Conservation (phyloP, 2,329 filamentous ascomycete genomes). For the Cladophialophora bantiana region DNA sequence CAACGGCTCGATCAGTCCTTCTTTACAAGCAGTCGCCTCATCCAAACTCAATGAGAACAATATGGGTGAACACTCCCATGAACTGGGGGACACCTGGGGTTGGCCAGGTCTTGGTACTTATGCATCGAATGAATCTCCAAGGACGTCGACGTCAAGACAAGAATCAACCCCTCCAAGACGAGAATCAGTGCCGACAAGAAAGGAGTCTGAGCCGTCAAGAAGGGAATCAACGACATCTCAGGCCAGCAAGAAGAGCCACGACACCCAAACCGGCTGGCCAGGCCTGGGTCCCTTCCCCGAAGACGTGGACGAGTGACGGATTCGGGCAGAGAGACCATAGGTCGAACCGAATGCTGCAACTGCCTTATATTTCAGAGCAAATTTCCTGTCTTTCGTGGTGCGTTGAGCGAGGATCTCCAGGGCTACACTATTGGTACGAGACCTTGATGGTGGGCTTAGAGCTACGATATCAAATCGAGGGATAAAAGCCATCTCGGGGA, state of each 20-base stretch:
- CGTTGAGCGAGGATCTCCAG: neutral
- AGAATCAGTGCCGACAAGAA: slow-evolving; percentile 1
- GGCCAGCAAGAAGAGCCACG: slow-evolving; percentile 32
- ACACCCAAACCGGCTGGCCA: slow-evolving; percentile 33
- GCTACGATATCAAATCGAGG: neutral
- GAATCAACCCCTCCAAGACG: neutral
- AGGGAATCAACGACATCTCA: slow-evolving; percentile 28
- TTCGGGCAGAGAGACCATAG: neutral
- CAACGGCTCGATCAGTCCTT: slow-evolving; percentile 30
- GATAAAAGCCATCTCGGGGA: slow-evolving; percentile 1
- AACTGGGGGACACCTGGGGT: slow-evolving; percentile 28
- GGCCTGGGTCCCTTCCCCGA: slow-evolving; percentile 27
- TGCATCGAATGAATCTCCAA: slow-evolving; percentile 7
- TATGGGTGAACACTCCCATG: slow-evolving; percentile 33
- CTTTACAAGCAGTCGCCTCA: slow-evolving; percentile 29
- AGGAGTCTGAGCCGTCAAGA: slow-evolving; percentile 10
- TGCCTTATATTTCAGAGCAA: neutral
- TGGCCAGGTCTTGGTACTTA: slow-evolving; percentile 26
- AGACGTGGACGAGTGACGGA: neutral
- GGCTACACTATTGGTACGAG: neutral
- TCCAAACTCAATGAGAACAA: slow-evolving; percentile 34
- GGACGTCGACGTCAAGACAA: neutral
- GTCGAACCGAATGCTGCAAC: neutral
- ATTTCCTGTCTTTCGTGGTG: neutral
- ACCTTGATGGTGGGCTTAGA: neutral